Percentiles rank a stretch among this genome's conserved stretches.
These are phyloP conservation scores for Phytophthora kernoviae DNA, from an alignment of 352 stramenopile genomes.

Conservation along the genomic window DNA sequence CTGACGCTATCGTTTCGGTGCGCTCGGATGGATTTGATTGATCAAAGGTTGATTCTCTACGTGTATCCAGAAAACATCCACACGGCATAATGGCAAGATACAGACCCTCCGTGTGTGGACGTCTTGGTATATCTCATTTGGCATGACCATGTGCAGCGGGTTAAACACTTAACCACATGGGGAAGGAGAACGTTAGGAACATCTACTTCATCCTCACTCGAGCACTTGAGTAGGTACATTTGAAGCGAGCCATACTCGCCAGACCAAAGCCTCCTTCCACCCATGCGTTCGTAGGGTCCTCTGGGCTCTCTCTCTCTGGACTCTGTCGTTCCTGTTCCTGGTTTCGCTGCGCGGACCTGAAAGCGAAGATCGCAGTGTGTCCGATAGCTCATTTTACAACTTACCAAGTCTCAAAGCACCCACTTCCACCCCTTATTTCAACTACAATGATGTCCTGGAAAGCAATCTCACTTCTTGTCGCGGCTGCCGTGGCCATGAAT, in stretches of 20 bases:
- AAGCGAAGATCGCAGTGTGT: neutral
- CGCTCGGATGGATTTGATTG: constrained; percentile 6
- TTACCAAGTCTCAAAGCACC: constrained; percentile 1
- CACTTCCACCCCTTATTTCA: neutral
- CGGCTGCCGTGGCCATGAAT: constrained; percentile 19
- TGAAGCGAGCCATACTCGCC: neutral
- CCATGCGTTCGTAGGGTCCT: neutral
- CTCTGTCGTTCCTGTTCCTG: neutral
- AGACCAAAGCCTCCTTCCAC: neutral
- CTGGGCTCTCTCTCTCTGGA: neutral
- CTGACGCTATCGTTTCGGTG: constrained; percentile 18
- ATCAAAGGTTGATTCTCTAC: neutral
- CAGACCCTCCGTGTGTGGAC: no score
- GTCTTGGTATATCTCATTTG: neutral
- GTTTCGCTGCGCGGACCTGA: neutral
- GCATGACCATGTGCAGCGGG: neutral
- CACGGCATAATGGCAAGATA: no score
- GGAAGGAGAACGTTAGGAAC: constrained; percentile 8
- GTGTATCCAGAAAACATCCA: constrained; percentile 3
- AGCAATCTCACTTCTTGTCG: constrained; percentile 10
- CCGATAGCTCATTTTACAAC: constrained; percentile 25
- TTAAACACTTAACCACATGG: constrained; percentile 11
- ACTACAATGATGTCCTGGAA: constrained; percentile 19
- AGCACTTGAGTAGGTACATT: neutral
- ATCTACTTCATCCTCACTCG: neutral